Evolutionary conservation across 768 basidiomycete genomes (phyloP), one percentile per base, ranked within the genome.

Genomic region (Naganishia vaughanmartiniae): DNA sequence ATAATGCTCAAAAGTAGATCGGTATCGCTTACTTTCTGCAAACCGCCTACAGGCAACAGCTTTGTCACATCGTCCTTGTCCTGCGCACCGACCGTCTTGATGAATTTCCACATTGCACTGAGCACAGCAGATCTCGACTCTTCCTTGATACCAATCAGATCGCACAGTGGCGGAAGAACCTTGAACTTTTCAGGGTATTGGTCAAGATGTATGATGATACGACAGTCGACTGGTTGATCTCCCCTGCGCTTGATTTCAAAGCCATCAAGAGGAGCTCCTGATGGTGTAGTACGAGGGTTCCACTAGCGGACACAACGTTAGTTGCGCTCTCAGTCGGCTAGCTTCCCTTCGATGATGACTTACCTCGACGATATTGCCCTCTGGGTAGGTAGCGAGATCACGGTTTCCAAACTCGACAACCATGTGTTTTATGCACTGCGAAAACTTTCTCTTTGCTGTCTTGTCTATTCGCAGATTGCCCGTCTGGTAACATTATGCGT

Each of bases 321-420:
- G 69, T 53, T 33, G 66, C 55, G 54, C 5, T 26, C 9, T 10
- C 14, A 3, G 10, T 60, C 26, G 1, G 12, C 28, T 2, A 26
- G 19, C 51, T 48, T 28, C 63, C 51, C 17, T 24, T 28, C 39
- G 45, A 24, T 17, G 53, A 46, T 11, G 46, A 26, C 85, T 42
- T 72, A 93, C 94, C 87, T 96, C 93, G 42, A 95, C 87, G 19
- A 93, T 88, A 75, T 94, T 95, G 26, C 89, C 87, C 60, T 95
- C 92, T 0, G 90, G 86, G 77, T 90, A 93, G 54, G 90, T 79
- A 5, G 85, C 83, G 4, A 90, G 86, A 79, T 95, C 92, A 21
- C 91, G 86, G 31, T 77, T 73, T 74, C 95, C 93, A 39, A 95
- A 83, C 74, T 97, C 94, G 17, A 96, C 85, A 6, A 92, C 84